Base-by-base conservation (phyloP, 2,329 filamentous ascomycete species). In the Fusarium goolgardi region DNA sequence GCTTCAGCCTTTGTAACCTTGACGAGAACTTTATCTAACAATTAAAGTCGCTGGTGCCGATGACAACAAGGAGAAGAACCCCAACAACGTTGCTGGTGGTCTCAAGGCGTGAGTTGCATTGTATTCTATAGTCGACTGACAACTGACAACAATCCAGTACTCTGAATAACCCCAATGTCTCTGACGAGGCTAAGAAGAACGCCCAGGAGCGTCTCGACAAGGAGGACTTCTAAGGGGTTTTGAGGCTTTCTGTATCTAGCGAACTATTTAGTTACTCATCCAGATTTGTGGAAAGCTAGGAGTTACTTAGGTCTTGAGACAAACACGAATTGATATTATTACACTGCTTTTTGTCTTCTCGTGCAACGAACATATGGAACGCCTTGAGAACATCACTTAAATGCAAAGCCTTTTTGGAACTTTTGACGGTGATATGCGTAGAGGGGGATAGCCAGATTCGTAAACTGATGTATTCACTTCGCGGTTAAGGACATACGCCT, bases 131-230 rank as follows among this genome's bases (percentile, higher is more conserved):
- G 2, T 20, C 20, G 18, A 34, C 9, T 9, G 5, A 13, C 13
- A 21, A n/a, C 53, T 67, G 7, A 67, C 20, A 25, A 39, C 12
- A 47, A 21, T 1, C 1, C 15, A 82, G 81, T 9, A 82, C 85
- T 18, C 62, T 86, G 32, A 85, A 85, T 52, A 88, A 88, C 73
- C 84, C 85, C n/a, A 83, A 85, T 5, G 82, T 84, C 6, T 85
- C 84, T 1, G 81, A 85, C 0, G 85, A 86, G 75, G 84, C 85
- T 6, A 88, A 88, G 80, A 67, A 85, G 73, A 80, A 78, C 9
- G 85, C 84, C n/a, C 79, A 85, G 79, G 80, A 86, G 72, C 79
- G 82, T 40, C 80, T 87, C 18, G 74, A 85, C 12, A 59, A 63
- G 34, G 64, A 70, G 63, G 59, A 60, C 11, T 59, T 59, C 18